Percentiles rank a stretch among this genome's conserved stretches.
phyloP scores from a whole-genome alignment of 108 stramenopile genomes.

The Skeletonema menzelii region DNA sequence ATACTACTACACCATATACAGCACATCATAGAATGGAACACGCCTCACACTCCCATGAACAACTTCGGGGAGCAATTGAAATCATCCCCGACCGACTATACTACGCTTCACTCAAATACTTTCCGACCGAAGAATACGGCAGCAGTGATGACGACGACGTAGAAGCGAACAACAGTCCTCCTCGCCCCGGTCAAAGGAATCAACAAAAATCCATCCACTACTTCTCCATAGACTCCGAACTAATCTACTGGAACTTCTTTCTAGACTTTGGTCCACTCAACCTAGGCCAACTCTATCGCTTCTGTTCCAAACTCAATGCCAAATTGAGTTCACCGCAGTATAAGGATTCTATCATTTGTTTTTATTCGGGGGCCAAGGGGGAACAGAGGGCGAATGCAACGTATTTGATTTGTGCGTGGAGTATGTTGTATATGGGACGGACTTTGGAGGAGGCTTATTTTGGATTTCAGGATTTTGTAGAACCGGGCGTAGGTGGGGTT shows the following conservation, averaged over 20 bases:
- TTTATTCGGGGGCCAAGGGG: conserved; percentile 71
- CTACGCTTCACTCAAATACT: conserved; percentile 45
- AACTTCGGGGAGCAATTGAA: conserved; percentile 39
- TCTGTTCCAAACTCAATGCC: conserved; percentile 80
- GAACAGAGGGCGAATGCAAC: conserved; percentile 92
- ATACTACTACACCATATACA: neutral
- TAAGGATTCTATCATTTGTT: conserved; percentile 66
- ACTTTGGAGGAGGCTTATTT: conserved; percentile 72
- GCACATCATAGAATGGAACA: conserved; percentile 7
- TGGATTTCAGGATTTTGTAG: conserved; percentile 39
- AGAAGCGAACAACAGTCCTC: neutral
- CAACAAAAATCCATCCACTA: conserved; percentile 46
- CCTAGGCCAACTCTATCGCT: conserved; percentile 95
- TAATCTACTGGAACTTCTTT: conserved; percentile 99
- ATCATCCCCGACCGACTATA: conserved; percentile 46
- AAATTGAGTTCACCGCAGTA: conserved; percentile 46
- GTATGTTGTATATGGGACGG: conserved; percentile 83
- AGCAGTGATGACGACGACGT: neutral
- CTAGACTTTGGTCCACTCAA: conserved; percentile 99
- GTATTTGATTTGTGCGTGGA: conserved; percentile 90
- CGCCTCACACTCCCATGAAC: conserved; percentile 34
- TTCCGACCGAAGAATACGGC: conserved; percentile 17
- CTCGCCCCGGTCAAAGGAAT: neutral
- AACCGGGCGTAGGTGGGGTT: neutral
- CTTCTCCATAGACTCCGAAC: conserved; percentile 90